phyloP scores from a whole-genome alignment of 140 eudicot species.

The Cichorium intybus region DNA sequence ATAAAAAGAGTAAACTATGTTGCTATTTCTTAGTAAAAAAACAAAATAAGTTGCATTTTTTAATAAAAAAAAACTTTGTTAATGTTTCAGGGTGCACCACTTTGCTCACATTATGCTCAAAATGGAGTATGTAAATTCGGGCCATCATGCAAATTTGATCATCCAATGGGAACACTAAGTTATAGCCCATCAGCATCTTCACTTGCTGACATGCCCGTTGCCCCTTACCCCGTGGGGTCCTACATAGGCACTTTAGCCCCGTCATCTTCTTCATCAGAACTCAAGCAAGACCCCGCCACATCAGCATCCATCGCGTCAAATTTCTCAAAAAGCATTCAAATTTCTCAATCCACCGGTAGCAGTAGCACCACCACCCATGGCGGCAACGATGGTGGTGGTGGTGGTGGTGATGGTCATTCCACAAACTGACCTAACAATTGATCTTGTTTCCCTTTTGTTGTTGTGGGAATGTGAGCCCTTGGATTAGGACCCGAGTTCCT shows the following conservation, averaged over 20 bases:
- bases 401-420: conserved; percentile 19
- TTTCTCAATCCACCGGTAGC: conserved; percentile 48
- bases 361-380: conserved; percentile 29
- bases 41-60: neutral
- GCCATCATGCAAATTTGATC: conserved; percentile 87
- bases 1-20: too few relatives aligned
- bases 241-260: conserved; percentile 68
- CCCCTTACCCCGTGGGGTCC: conserved; percentile 88
- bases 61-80: neutral
- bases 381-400: neutral
- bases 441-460: conserved; percentile 32
- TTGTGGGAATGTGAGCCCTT: conserved; percentile 34
- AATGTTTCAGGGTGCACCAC: conserved; percentile 78
- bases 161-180: conserved; percentile 81
- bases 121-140: conserved; percentile 91
- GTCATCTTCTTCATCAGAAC: conserved; percentile 80
- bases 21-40: too few relatives aligned
- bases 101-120: conserved; percentile 79
- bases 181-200: conserved; percentile 94
- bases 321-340: conserved; percentile 41
- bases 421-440: conserved; percentile 14
- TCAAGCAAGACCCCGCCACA: conserved; percentile 47
- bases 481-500: conserved; percentile 35
- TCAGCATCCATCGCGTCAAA: conserved; percentile 50
- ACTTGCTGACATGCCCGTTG: conserved; percentile 83